Evolutionary conservation across 1,139 yeast genomes (phyloP), one percentile per base, ranked within the genome.

Genomic region (Candida gigantensis): DNA sequence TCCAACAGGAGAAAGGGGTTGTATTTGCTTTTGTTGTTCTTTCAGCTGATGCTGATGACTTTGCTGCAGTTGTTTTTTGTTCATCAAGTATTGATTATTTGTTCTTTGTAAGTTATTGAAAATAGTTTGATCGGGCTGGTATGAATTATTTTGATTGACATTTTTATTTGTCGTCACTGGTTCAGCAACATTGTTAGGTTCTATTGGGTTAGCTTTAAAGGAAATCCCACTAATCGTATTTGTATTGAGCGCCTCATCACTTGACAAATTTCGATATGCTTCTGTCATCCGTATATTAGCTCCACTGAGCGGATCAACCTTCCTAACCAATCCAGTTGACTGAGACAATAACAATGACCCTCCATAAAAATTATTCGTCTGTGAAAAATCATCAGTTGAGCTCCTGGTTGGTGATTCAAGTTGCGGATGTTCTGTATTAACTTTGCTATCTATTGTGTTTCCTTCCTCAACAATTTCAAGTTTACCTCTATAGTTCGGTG

Each of bases 81-180:
- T 47, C 13, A 53, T 50, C 24, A 58, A 44, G 42, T 62, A 65
- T 39, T 65, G 71, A 21, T 62, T 56, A 42, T 65, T 65, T 3
- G 72, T 68, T 37, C 74, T 47, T 45, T 68, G 72, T 16, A 70
- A 50, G 41, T 69, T 69, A 42, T 62, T 65, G 51, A 67, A 67
- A n/a, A 69, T 69, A 9, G 72, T 65, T 45, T 69, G 74, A 43
- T 62, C 60, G 3, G 74, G 72, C 44, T 69, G 74, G 42, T 68
- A 70, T 3, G 74, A 67, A 40, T 63, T 65, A 24, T 57, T 59
- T 28, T 60, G 65, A 20, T 55, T 57, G 16, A 52, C 70, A 34
- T 55, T 62, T 36, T 60, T 61, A 37, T 54, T 60, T 5, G 68
- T 65, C n/a, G 51, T 60, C 1, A 64, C 60, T 0, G 72, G 72